Base-by-base conservation (phyloP, 768 basidiomycete species). In the Lyophyllum atratum region DNA sequence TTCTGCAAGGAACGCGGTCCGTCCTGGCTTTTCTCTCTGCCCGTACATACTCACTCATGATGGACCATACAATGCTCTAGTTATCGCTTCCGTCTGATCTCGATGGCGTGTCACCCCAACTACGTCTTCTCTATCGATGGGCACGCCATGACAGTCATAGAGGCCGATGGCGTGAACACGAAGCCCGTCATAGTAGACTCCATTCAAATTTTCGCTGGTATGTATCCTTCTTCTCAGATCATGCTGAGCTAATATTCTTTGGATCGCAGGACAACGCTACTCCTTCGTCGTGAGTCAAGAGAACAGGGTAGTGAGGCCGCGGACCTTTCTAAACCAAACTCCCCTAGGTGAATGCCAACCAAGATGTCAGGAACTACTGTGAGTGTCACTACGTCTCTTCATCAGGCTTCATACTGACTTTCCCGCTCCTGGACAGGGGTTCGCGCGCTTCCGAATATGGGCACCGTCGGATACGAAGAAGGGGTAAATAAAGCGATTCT, bases 31-130 rank as follows among this genome's bases (percentile, higher is more conserved):
- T 5, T n/a, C n/a, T n/a, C n/a, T n/a, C n/a, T n/a, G n/a, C n/a
- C 11, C 29, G 11, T 31, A 31, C 11, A 31, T 11, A 31, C 11
- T 11, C 11, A 11, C 29, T 5, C 29, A 11, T 6, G 29, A 5
- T 31, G 29, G 11, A n/a, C n/a, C 29, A 43, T 67, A 12, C 52
- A 65, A 6, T 69, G 71, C 21, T 67, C 66, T 31, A 71, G 75
- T 5, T 82, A 82, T 59, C 76, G 81, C 19, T 73, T 83, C 68
- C 78, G 82, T 33, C 62, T 83, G 33, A 68, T 83, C 1, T 69
- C 68, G 26, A 76, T 80, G 37, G 70, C 76, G 4, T 82, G 81
- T 58, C 73, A 78, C 58, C 73, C 79, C 1, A 71, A 75, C 40
- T 43, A 43, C n/a, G n/a, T 43, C 15, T 43, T 43, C 8, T 43